These are phyloP conservation scores for Leishmania mexicana DNA, from an alignment of 208 protist species.

Conservation along the genomic window DNA sequence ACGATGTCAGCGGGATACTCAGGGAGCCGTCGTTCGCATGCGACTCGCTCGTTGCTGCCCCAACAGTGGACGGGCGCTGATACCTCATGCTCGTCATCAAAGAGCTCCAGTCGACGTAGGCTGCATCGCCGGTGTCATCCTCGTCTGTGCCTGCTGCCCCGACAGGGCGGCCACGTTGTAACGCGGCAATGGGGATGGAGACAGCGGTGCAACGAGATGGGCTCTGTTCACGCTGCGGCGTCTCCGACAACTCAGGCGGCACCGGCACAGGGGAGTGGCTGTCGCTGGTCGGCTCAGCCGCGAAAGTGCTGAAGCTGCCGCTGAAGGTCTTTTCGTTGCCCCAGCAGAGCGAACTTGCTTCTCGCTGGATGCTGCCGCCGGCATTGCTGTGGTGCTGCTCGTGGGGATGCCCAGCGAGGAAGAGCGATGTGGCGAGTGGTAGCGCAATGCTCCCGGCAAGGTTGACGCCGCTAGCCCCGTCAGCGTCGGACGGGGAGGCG, in stretches of 20 bases:
- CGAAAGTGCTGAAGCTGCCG: not conserved
- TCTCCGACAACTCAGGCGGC: conserved; percentile 20
- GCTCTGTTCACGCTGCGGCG: conserved; percentile 47
- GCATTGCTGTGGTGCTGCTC: not conserved
- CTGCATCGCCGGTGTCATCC: not conserved
- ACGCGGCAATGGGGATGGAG: not conserved
- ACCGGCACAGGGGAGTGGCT: conserved; percentile 32
- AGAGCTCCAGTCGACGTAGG: conserved; percentile 10
- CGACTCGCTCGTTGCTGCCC: conserved; percentile 18
- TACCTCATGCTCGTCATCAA: conserved; percentile 54
- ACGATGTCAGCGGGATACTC: conserved; percentile 42
- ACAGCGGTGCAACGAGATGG: conserved; percentile 41
- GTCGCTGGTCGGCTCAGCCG: not conserved
- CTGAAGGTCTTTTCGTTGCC: conserved; percentile 2
- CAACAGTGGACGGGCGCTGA: conserved; percentile 33
- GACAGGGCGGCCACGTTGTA: not conserved
- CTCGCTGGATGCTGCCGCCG: not conserved
- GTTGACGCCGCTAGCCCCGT: conserved; percentile 1
- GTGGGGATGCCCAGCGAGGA: not conserved
- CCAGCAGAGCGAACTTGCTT: not conserved
- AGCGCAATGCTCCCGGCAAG: conserved; percentile 14
- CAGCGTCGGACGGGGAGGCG: conserved; percentile 7
- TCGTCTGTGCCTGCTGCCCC: not conserved
- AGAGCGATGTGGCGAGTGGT: conserved; percentile 23
- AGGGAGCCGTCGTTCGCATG: conserved; percentile 32